Evolutionary conservation across 1,139 yeast species (phyloP), one percentile per base, ranked within the genome.

Genomic region (Yamadazyma spencermartinsiae): DNA sequence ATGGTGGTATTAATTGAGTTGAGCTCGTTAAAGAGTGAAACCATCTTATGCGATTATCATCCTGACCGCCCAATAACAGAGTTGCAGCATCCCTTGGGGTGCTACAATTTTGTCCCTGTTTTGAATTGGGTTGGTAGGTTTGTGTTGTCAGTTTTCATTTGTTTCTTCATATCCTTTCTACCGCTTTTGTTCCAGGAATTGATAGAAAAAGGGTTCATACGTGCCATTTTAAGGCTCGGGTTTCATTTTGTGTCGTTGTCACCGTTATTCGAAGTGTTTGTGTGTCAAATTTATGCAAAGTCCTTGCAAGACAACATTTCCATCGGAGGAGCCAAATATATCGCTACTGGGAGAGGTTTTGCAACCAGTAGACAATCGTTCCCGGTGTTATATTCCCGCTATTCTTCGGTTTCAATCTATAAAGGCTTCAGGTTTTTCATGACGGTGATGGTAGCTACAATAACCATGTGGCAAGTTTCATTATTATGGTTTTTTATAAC

Each of bases 401-500:
- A 84, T 63, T 80, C 86, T 0, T 61, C 72, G 0, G 67, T 78
- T 0, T 79, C 90, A 0, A 76, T 87, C 4, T 83, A 85, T 53
- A 65, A 79, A 19, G 96, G 96, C 0, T 60, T 78, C 0, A 69
- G 74, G 29, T 66, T 82, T 3, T 72, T 80, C 36, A 46, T 84
- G 38, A 68, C 80, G 51, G 64, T 86, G 9, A 42, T 82, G 13
- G 84, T 83, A 65, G 80, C 88, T 1, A 74, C 84, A 1, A 53
- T 78, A 2, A 70, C 88, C 0, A 78, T 84, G 65, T 86, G 95
- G 94, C 86, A 82, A 45, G 76, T 81, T 0, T 76, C 95, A 0
- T 62, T 87, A 17, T 55, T 86, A 23, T 88, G 96, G 95, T 87
- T 88, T 60, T 86, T 90, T 83, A 69, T 86, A 7, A 84, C 94